Evolutionary conservation across 2,329 filamentous ascomycete species (phyloP).

Genomic region (Aspergillus terreus): DNA sequence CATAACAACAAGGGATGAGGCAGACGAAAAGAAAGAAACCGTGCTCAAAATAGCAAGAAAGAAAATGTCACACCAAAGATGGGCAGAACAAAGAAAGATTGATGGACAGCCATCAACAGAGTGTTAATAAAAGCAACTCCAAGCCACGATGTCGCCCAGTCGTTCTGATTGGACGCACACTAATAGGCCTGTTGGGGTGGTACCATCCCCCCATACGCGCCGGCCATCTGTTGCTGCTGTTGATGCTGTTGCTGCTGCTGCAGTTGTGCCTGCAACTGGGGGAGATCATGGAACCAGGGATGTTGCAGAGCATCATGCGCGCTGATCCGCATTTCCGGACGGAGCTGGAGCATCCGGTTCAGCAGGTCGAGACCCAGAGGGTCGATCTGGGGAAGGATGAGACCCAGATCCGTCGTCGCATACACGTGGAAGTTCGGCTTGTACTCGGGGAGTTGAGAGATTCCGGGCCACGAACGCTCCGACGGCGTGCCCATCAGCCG

Average conservation of each 20-base stretch:
- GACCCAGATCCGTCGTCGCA: slow-evolving; percentile 81
- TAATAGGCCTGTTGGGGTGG: slow-evolving; percentile 35
- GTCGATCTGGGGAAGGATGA: slow-evolving; percentile 88
- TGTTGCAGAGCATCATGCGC: slow-evolving; percentile 83
- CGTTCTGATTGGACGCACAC: background rate
- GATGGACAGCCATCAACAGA: background rate
- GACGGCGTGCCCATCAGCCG: slow-evolving; percentile 97
- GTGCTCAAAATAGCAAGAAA: background rate
- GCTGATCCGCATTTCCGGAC: slow-evolving; percentile 86
- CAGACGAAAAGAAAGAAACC: background rate
- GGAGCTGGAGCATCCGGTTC: slow-evolving; percentile 84
- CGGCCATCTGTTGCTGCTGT: slow-evolving; percentile 37
- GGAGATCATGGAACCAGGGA: slow-evolving; percentile 78
- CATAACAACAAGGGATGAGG: slow-evolving; percentile 12
- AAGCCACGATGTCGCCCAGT: background rate
- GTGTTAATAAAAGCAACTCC: background rate
- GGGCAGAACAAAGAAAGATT: background rate
- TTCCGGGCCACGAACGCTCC: slow-evolving; percentile 91
- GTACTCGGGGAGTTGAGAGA: slow-evolving; percentile 95
- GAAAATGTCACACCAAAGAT: background rate
- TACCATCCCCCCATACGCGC: slow-evolving; percentile 37
- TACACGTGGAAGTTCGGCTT: slow-evolving; percentile 94
- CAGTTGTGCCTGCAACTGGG: slow-evolving; percentile 52
- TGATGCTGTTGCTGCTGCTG: slow-evolving; percentile 39
- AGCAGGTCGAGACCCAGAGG: slow-evolving; percentile 80